phyloP scores from a whole-genome alignment of 768 basidiomycete genomes.

The Pleurotus platypus region DNA sequence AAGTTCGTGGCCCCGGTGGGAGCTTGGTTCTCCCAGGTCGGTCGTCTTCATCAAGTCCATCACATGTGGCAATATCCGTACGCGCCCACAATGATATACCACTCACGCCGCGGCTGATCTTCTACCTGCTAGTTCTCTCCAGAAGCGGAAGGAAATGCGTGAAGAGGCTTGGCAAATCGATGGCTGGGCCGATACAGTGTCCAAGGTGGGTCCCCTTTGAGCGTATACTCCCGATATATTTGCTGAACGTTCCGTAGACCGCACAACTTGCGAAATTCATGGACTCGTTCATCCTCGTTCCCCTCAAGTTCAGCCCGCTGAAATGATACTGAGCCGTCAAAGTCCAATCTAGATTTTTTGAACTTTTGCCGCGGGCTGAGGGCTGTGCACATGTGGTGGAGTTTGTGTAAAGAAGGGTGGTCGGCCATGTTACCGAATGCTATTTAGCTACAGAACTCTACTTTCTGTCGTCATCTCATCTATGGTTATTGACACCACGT shows the following conservation, averaged over 20 bases:
- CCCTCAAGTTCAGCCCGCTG: slow-evolving; percentile 81
- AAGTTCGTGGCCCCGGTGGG: slow-evolving; percentile 77
- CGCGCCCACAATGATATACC: slow-evolving; percentile 24
- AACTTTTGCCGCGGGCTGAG: too few relatives aligned
- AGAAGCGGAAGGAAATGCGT: slow-evolving; percentile 77
- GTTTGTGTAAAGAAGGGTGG: not conserved
- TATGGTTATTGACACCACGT: not conserved
- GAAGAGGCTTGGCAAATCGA: slow-evolving; percentile 93
- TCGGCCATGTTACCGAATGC: not conserved
- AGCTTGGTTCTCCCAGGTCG: slow-evolving; percentile 90
- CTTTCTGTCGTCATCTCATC: not conserved
- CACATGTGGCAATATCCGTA: slow-evolving; percentile 98
- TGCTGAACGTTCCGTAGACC: slow-evolving; percentile 51
- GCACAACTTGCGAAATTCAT: slow-evolving; percentile 81
- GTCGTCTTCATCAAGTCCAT: slow-evolving; percentile 83
- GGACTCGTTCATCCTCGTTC: slow-evolving; percentile 81
- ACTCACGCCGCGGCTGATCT: slow-evolving; percentile 9
- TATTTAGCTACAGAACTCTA: too few relatives aligned
- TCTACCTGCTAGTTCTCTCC: slow-evolving; percentile 52
- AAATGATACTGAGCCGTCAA: slow-evolving; percentile 43
- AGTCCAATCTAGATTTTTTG: too few relatives aligned
- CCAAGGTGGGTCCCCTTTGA: slow-evolving; percentile 58
- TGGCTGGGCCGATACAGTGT: slow-evolving; percentile 93
- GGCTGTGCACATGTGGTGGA: not conserved
- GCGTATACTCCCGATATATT: slow-evolving; percentile 8